Evolutionary conservation across 2,329 filamentous ascomycete species (phyloP), one percentile per base, ranked within the genome.

Genomic region (Beauveria sp.): DNA sequence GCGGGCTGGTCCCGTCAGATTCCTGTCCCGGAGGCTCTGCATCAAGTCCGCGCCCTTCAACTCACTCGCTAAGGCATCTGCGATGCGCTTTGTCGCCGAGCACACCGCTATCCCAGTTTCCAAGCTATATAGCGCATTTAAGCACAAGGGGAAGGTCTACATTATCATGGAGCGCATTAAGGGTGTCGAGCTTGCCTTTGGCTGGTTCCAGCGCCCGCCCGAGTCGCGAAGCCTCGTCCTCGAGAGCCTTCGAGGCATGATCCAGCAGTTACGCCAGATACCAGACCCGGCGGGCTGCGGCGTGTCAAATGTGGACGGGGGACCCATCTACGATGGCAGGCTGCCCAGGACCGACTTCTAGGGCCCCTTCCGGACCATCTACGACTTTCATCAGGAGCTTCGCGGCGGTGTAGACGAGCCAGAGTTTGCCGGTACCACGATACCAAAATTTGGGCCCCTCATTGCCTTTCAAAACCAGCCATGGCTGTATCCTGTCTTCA

Each of bases 401-500:
- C 41, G 40, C 48, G 52, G 30, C 8, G 30, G 34, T 12, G n/a
- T 44, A 18, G 52, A 44, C 18, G 52, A 55, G 40, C 52, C 52
- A 30, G 52, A 26, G 55, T 51, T 50, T 43, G 30, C 14, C 28
- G 51, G 46, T 2, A 44, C 18, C 43, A 28, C 59, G 26, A 28
- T 55, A 55, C 28, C 59, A 62, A 59, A 54, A 44, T 52, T 61
- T 30, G 26, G 20, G 16, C 40, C 53, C 34, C 61, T 69, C 12
- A n/a, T 64, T 6, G 57, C 20, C 7, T 66, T 68, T 34, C 62
- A 69, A 43, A 55, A 22, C 9, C 12, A 34, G 28, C 10, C 30
- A 7, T 52, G 48, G 48, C 18, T 4, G 18, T 18, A 5, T 4
- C 10, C 48, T 2, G 48, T 77, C 0, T 78, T 83, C 61, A 79